These are phyloP conservation scores for Dothideomycetidae sp. DNA, from an alignment of 2,329 filamentous ascomycete species.

Conservation along the genomic window DNA sequence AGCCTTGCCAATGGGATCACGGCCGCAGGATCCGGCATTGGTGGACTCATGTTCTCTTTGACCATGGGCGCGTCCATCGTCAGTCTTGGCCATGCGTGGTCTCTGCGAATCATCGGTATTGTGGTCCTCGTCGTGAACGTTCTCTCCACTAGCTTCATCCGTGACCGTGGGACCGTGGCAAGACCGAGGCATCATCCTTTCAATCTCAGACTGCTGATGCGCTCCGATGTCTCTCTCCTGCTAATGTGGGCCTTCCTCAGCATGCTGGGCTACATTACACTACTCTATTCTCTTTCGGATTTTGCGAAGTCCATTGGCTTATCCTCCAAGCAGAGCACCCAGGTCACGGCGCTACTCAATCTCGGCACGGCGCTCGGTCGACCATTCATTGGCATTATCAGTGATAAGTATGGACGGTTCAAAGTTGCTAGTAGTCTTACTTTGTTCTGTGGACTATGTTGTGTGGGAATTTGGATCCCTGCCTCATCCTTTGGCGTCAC, in stretches of 20 bases:
- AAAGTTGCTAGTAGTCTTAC: neutral
- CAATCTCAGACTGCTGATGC: neutral
- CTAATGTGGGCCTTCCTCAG: neutral
- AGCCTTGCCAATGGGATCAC: neutral
- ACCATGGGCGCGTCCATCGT: neutral
- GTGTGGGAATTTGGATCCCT: neutral
- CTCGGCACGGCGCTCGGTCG: neutral
- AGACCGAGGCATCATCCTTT: neutral
- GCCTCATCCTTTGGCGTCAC: neutral
- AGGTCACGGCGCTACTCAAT: neutral
- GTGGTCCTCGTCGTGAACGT: neutral
- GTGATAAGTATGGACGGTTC: neutral
- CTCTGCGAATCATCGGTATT: neutral
- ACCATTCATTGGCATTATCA: neutral
- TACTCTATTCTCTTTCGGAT: neutral
- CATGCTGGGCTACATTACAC: neutral
- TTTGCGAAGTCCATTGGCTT: neutral
- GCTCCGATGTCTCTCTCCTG: neutral
- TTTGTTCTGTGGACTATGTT: neutral
- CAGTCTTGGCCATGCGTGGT: neutral
- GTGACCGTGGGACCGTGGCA: neutral
- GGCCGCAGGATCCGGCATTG: neutral
- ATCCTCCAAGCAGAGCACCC: neutral
- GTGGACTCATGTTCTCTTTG: neutral
- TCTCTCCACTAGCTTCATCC: neutral